Percentiles rank a stretch among this genome's conserved stretches.
Conservation (phyloP, 805 yeast species). For the Hanseniaspora lachancei region DNA sequence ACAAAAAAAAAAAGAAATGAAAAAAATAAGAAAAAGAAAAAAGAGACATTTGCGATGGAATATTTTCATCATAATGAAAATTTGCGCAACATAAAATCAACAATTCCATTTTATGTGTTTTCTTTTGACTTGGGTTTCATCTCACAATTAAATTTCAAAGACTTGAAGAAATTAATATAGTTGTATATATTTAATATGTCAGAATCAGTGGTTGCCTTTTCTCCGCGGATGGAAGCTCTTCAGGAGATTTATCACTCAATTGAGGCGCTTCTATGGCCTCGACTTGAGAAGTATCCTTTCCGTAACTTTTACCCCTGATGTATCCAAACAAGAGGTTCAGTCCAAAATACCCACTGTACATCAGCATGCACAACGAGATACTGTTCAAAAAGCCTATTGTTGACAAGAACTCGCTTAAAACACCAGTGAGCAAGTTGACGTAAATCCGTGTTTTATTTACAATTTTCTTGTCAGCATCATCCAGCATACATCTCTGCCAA, state of each 20-base stretch:
- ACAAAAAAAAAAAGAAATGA: too few relatives aligned
- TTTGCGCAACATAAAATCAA: too few relatives aligned
- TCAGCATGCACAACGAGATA: conserved; percentile 1
- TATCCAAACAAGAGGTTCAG: conserved; percentile 6
- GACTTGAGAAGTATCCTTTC: not conserved
- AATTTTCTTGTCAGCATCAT: conserved; percentile 4
- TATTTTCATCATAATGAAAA: too few relatives aligned
- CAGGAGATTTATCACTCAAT: not conserved
- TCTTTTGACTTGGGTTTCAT: too few relatives aligned
- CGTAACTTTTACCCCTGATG: conserved; percentile 7
- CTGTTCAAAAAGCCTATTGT: conserved; percentile 1
- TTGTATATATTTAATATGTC: not conserved
- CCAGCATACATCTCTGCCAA: conserved; percentile 10
- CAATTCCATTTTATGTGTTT: too few relatives aligned
- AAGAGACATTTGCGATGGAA: too few relatives aligned
- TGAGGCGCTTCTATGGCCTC: not conserved
- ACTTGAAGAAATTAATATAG: not conserved
- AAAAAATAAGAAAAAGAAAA: too few relatives aligned
- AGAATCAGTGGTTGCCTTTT: not conserved
- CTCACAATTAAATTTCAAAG: too few relatives aligned
- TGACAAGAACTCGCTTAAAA: not conserved
- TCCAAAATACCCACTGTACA: conserved; percentile 1
- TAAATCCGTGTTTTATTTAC: conserved; percentile 2
- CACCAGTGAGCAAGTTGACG: not conserved
- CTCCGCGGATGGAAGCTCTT: not conserved